A percentile compares a stretch with the other conserved stretches of the same genome.
Conservation (phyloP, 83 land plant species). For the Larix sibirica region DNA sequence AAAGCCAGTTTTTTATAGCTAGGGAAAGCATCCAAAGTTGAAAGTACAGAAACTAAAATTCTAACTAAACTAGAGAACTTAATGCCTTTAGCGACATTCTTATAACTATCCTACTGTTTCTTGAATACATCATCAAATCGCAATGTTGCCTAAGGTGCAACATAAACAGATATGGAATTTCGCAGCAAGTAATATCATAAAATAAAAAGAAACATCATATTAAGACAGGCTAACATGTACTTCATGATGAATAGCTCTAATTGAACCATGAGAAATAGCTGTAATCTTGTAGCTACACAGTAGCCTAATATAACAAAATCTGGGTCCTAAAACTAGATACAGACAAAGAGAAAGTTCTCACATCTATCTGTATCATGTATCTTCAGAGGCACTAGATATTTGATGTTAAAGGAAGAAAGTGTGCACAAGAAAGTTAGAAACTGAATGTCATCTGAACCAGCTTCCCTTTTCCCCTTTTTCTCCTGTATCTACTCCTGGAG, state of each 20-base stretch:
- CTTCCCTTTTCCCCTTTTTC: not conserved
- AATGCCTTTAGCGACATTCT: not conserved
- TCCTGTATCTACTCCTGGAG: not conserved
- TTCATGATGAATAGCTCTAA: not conserved
- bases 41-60: not conserved
- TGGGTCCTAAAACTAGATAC: not conserved
- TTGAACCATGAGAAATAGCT: not conserved
- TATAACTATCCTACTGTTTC: not conserved
- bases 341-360: not conserved
- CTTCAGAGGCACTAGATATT: not conserved
- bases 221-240: not conserved
- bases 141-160: not conserved
- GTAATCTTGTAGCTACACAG: not conserved
- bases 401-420: not conserved
- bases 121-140: not conserved
- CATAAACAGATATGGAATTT: not conserved
- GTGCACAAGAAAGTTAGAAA: too few species aligned
- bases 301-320: not conserved
- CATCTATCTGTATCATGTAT: not conserved
- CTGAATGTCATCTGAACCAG: not conserved
- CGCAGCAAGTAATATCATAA: not conserved
- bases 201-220: not conserved
- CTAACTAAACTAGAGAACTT: not conserved
- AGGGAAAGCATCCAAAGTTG: not conserved
- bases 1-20: slow-evolving; percentile 2